Evolutionary conservation across 306 rosid genomes (phyloP).

Genomic region (Nissolia schottii): DNA sequence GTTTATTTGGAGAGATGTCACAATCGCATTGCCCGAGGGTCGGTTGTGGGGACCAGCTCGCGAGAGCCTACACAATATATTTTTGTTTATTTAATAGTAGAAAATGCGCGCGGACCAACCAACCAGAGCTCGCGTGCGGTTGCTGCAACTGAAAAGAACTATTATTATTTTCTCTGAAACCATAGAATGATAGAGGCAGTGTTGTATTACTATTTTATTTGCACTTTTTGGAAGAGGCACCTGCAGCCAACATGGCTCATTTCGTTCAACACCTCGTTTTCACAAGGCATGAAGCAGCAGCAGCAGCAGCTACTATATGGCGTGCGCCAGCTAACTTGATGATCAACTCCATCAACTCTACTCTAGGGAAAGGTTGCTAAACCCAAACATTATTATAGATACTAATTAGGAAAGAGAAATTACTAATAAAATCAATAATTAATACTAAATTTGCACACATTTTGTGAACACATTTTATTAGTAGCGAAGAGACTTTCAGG

Average conservation of each 20-base stretch:
- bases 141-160: conserved; percentile 37
- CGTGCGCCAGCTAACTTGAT: conserved; percentile 5
- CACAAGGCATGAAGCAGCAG: neutral
- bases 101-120: conserved; percentile 62
- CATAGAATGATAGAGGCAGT: conserved; percentile 20
- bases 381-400: no score
- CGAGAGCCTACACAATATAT: conserved; percentile 11
- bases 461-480: neutral
- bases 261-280: neutral
- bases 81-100: neutral
- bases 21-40: conserved; percentile 55
- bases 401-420: neutral
- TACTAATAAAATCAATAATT: neutral
- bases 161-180: conserved; percentile 25
- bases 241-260: neutral
- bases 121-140: conserved; percentile 72
- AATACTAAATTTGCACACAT: neutral
- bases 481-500: neutral
- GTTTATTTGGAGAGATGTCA: conserved; percentile 72
- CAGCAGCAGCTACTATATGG: neutral
- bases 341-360: neutral
- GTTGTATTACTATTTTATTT: conserved; percentile 27
- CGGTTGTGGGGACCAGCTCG: conserved; percentile 52
- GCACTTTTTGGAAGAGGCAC: conserved; percentile 29
- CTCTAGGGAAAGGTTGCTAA: no score